Conservation (phyloP, 139 green algal species). For the Chlorella sp. region DNA sequence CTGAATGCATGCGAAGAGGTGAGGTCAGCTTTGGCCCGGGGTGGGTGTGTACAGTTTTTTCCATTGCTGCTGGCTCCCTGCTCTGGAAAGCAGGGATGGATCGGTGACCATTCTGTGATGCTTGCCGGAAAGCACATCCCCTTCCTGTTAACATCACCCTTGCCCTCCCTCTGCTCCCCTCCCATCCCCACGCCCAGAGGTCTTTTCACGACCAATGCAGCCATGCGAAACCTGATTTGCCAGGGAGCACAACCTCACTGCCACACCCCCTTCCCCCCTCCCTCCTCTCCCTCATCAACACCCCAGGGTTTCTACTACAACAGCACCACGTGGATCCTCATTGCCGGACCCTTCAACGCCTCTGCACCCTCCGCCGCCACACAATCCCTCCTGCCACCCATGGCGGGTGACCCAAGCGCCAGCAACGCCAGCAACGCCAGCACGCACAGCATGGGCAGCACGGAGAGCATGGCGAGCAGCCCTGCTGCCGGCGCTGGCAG, state of each 20-base stretch:
- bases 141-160: no score
- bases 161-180: no score
- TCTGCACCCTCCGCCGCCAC: not conserved
- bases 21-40: not conserved
- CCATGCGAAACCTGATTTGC: no score
- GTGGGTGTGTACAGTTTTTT: not conserved
- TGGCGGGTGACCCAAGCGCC: not conserved
- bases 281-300: not conserved
- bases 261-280: not conserved
- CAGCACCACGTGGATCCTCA: not conserved
- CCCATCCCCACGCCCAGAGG: no score
- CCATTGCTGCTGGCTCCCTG: no score
- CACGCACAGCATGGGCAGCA: not conserved
- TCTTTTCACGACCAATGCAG: no score
- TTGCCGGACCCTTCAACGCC: not conserved
- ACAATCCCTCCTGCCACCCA: no score
- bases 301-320: slow-evolving; percentile 14
- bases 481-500: not conserved
- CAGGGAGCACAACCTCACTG: no score
- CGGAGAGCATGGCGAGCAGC: not conserved
- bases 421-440: not conserved
- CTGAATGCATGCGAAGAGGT: slow-evolving; percentile 19
- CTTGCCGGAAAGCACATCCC: no score
- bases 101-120: no score
- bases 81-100: no score